Base-by-base conservation (phyloP, 2,329 filamentous ascomycete genomes). In the Curvularia sp. region DNA sequence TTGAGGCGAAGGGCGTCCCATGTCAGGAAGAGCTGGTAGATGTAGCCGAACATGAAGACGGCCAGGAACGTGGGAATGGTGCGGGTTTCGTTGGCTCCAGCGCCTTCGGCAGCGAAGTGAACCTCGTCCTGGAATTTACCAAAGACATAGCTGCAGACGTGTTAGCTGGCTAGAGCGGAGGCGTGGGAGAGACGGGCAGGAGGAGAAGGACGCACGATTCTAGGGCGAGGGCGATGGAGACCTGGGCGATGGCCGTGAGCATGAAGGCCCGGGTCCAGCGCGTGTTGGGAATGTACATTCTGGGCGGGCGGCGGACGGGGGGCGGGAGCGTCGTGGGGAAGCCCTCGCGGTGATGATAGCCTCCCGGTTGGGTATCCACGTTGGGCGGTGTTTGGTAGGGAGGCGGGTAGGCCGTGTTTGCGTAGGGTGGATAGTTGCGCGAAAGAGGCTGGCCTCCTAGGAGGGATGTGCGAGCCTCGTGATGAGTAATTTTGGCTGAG, bases 31-130 rank as follows among this genome's bases (percentile, higher is more conserved):
- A 98, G 81, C 74, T 97, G 89, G 80, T 98, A 99, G 57, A 99
- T 78, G 80, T 96, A 98, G 61, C 92, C 95, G 77, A 99, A 97
- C 77, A 97, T 97, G 82, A 98, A 97, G 47, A 99, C 87, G 24
- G 94, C 92, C 58, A 99, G 84, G 79, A 97, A 98, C 38, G 94
- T 98, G 26, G 95, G 94, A 64, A 99, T 97, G 0, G 93, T 86
- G 76, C 80, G 82, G 49, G 82, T 79, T 49, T 82, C 79, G 48
- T 75, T 80, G 49, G 75, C 71, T 44, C 57, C 57, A 18, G 70
- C 62, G 30, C 79, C 74, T 56, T 79, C 71, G 44, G 65, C 61
- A 43, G 81, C 72, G 46, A 81, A 78, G 12, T 75, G 66, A 35
- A 85, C 76, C 62, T 82, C 87, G 43, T 79, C 79, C 76, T 97